Evolutionary conservation across 2,329 filamentous ascomycete genomes (phyloP).

Genomic region (Colletotrichum orbiculare): DNA sequence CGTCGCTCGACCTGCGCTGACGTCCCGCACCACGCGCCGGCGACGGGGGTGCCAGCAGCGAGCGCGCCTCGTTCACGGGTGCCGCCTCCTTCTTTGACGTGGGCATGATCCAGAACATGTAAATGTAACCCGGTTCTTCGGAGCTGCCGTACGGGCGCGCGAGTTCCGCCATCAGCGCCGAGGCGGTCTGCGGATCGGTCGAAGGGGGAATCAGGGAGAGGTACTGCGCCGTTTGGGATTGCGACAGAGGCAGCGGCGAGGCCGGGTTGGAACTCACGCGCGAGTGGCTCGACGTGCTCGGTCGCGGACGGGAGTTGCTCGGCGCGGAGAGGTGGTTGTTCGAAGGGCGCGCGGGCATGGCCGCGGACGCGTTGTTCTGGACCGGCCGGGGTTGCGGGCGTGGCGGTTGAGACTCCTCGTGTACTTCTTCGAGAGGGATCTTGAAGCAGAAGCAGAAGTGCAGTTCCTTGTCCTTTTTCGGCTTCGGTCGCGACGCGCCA

Average conservation of each 20-base stretch:
- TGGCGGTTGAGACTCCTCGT: conserved; percentile 44
- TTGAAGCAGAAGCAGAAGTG: conserved; percentile 65
- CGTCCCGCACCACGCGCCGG: conserved; percentile 48
- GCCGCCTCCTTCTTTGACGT: conserved; percentile 64
- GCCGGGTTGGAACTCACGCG: conserved; percentile 44
- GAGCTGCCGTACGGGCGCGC: conserved; percentile 75
- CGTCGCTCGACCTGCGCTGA: conserved; percentile 64
- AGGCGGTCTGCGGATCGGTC: conserved; percentile 75
- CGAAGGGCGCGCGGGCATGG: conserved; percentile 27
- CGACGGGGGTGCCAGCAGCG: conserved; percentile 65
- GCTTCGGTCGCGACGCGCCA: conserved; percentile 37
- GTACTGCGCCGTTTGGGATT: conserved; percentile 56
- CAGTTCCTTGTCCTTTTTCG: conserved; percentile 47
- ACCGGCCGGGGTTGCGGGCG: conserved; percentile 60
- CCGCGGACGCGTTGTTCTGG: conserved; percentile 45
- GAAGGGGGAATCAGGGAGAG: conserved; percentile 76
- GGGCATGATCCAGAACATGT: conserved; percentile 97
- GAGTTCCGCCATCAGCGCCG: conserved; percentile 80
- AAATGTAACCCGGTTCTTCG: conserved; percentile 89
- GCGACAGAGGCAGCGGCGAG: conserved; percentile 44
- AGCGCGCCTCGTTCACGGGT: conserved; percentile 68
- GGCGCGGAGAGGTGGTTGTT: conserved; percentile 36
- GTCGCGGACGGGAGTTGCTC: conserved; percentile 35
- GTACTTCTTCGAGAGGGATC: conserved; percentile 57
- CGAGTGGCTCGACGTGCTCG: conserved; percentile 41